Evolutionary conservation across 768 basidiomycete genomes (phyloP).

Genomic region (Tephrocybe rancida): DNA sequence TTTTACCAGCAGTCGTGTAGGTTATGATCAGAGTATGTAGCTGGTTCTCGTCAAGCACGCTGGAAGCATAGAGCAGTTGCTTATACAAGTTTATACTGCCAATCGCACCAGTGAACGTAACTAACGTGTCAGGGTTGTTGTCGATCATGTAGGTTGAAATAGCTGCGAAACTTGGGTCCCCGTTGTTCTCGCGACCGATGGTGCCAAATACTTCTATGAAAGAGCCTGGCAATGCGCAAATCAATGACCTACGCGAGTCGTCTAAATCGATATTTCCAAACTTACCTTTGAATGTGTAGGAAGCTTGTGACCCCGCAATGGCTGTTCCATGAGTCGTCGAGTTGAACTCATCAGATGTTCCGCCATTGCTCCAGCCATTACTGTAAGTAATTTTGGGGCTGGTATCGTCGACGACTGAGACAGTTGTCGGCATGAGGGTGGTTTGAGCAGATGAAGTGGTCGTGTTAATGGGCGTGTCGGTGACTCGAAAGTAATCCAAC

Average conservation of each 20-base stretch:
- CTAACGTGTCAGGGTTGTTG: neutral
- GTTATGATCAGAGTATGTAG: constrained; percentile 7
- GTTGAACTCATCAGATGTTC: constrained; percentile 1
- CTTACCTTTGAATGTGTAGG: constrained; percentile 6
- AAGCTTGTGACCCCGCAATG: constrained; percentile 5
- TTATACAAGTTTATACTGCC: neutral
- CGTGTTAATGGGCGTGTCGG: too few relatives aligned
- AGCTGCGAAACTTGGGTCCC: constrained; percentile 3
- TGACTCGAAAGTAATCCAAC: too few relatives aligned
- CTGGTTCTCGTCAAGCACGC: neutral
- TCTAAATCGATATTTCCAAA: neutral
- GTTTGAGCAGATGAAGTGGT: too few relatives aligned
- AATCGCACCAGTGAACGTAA: neutral
- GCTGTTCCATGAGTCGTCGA: constrained; percentile 8
- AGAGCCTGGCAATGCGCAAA: too few relatives aligned
- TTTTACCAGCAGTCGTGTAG: constrained; percentile 1
- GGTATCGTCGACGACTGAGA: too few relatives aligned
- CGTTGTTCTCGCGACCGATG: constrained; percentile 8
- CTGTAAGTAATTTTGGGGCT: too few relatives aligned
- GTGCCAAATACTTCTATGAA: constrained; percentile 15
- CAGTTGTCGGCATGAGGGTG: too few relatives aligned
- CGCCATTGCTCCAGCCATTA: too few relatives aligned
- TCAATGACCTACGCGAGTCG: too few relatives aligned
- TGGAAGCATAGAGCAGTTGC: constrained; percentile 4
- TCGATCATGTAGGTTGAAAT: constrained; percentile 9